Evolutionary conservation across 75 land plant species (phyloP), one percentile per base, ranked within the genome.

Genomic region (Pinus tabuliformis): DNA sequence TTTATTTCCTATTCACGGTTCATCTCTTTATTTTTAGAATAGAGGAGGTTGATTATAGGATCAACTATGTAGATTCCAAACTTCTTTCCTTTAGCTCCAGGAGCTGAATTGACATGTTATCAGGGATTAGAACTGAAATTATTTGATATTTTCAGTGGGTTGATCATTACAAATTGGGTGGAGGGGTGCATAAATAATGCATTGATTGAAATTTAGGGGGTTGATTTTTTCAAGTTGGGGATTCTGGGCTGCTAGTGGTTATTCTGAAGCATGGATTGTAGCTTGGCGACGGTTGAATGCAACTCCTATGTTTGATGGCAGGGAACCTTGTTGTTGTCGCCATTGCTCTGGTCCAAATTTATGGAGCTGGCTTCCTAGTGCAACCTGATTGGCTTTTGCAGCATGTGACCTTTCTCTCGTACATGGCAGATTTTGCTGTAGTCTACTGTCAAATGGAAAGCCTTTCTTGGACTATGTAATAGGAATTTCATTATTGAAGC

Each of bases 191-290:
- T 12, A 3, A 64, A 64, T 64, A 33, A 64, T 15, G 3, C 21
- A 42, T 39, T 68, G 13, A 15, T 68, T 68, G 22, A 68, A 68
- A 37, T 68, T 68, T 22, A 68, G 71, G 36, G 71, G 71, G 71
- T 64, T 36, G 68, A 64, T 28, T 4, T 17, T 36, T 33, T 16
- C 33, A 36, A 64, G 68, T 28, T 64, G 28, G 36, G 16, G 33
- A 60, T 42, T 76, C 37, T 71, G 84, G 86, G 84, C 84, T 84
- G 86, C 78, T 63, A 75, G 73, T 70, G 76, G 73, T 80, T 77
- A 72, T 77, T 76, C 84, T 59, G 8, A 80, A 75, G 84, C 80
- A 79, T 74, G 72, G 86, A 77, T 81, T 82, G 86, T 84, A 84
- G 84, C 84, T 73, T 84, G 86, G 86, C 76, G 84, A 84, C 73